A percentile compares a stretch with the other conserved stretches of the same genome.
Conservation (phyloP, 495 filamentous ascomycete species). For the Penicillium paradoxum region DNA sequence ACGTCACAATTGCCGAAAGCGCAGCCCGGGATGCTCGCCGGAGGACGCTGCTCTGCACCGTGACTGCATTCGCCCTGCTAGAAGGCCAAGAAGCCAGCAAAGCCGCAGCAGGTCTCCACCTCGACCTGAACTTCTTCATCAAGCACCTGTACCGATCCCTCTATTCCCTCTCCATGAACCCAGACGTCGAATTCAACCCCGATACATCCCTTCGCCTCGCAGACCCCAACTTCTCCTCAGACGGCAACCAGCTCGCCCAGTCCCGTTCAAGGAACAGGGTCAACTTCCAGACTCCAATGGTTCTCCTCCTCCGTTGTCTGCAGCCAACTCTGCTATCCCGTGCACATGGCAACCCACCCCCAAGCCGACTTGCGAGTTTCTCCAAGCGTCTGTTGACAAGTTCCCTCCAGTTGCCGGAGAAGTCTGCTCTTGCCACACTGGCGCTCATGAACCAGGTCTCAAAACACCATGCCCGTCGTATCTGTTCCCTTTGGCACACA, state of each 20-base stretch:
- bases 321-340: constrained; percentile 60
- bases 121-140: constrained; percentile 93
- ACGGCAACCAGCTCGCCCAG: constrained; percentile 18
- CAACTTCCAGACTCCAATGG: constrained; percentile 88
- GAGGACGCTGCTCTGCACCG: constrained; percentile 87
- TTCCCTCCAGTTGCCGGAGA: constrained; percentile 83
- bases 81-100: constrained; percentile 74
- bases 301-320: constrained; percentile 81
- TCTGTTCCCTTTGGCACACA: constrained; percentile 71
- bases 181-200: constrained; percentile 77
- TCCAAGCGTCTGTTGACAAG: constrained; percentile 82
- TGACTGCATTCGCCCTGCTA: constrained; percentile 90
- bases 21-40: constrained; percentile 62
- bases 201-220: constrained; percentile 73
- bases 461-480: constrained; percentile 64
- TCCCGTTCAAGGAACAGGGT: constrained; percentile 55
- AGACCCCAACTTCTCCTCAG: constrained; percentile 55
- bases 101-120: constrained; percentile 62
- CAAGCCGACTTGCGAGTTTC: constrained; percentile 80
- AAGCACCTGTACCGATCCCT: constrained; percentile 85
- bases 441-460: constrained; percentile 68
- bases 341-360: constrained; percentile 56
- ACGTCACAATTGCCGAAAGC: constrained; percentile 22
- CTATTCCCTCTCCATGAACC: constrained; percentile 66
- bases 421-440: constrained; percentile 71